Conservation (phyloP, 2,329 filamentous ascomycete genomes). For the Fusarium ambrosium region DNA sequence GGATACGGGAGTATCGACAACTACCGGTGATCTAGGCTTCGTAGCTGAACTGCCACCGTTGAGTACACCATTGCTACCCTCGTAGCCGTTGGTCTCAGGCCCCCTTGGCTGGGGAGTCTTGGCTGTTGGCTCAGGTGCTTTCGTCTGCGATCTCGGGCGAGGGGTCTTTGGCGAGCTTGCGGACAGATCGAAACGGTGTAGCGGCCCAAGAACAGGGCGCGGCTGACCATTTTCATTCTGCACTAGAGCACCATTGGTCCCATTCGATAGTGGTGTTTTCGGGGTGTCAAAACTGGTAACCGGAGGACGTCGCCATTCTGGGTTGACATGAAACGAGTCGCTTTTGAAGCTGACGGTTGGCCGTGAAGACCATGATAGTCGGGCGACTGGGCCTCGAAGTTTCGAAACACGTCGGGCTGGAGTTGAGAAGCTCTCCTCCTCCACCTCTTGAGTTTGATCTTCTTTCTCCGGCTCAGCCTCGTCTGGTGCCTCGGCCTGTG, state of each 20-base stretch:
- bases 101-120: conserved; percentile 11
- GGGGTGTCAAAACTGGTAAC: conserved; percentile 36
- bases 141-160: conserved; percentile 20
- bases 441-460: conserved; percentile 1
- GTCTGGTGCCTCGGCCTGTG: background rate
- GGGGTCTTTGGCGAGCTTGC: conserved; percentile 27
- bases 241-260: conserved; percentile 38
- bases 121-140: background rate
- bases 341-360: conserved; percentile 43
- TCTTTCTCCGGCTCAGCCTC: background rate
- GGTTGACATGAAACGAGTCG: conserved; percentile 32
- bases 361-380: conserved; percentile 34
- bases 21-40: conserved; percentile 20
- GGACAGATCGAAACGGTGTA: conserved; percentile 23
- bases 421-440: background rate
- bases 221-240: conserved; percentile 38
- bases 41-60: background rate
- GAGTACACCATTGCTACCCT: background rate
- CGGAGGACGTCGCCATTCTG: conserved; percentile 44
- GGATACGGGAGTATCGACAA: conserved; percentile 30
- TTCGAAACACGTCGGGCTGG: conserved; percentile 16
- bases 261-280: conserved; percentile 18
- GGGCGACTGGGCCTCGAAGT: conserved; percentile 33
- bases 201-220: conserved; percentile 36
- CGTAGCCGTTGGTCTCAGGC: background rate